phyloP scores from a whole-genome alignment of 2,329 filamentous ascomycete species.

The Cordyceps cateniannulata region DNA sequence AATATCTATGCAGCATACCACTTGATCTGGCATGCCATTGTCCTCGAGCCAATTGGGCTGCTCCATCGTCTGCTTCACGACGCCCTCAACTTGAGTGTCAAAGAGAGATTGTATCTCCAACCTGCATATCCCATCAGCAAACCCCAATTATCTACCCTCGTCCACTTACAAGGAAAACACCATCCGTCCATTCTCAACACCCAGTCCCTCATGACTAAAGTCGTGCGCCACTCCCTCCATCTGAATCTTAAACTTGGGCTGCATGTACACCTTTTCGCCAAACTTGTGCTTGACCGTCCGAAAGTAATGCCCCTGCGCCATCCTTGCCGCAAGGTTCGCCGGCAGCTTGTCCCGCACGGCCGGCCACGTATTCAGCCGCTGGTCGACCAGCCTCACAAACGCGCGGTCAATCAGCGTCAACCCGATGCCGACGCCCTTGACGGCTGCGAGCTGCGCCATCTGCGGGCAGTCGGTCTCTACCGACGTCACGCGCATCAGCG shows the following conservation, averaged over 20 bases:
- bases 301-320: constrained; percentile 33
- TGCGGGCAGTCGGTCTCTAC: constrained; percentile 22
- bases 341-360: constrained; percentile 30
- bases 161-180: constrained; percentile 30
- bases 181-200: constrained; percentile 35
- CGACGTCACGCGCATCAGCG: constrained; percentile 35
- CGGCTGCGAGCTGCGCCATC: constrained; percentile 29
- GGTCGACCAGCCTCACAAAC: constrained; percentile 33
- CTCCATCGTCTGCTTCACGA: constrained; percentile 31
- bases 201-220: constrained; percentile 29
- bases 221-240: constrained; percentile 37
- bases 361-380: constrained; percentile 29
- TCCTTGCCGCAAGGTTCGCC: constrained; percentile 27
- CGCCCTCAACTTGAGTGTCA: constrained; percentile 33
- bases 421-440: constrained; percentile 40
- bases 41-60: constrained; percentile 34
- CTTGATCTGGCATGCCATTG: constrained; percentile 25
- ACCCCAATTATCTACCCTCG: neutral
- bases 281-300: constrained; percentile 35
- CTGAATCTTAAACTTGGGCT: constrained; percentile 33
- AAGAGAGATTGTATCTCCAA: constrained; percentile 38
- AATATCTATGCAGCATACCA: constrained; percentile 23
- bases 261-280: constrained; percentile 36
- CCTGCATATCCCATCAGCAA: constrained; percentile 19
- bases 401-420: constrained; percentile 39